A percentile compares a stretch with the other conserved stretches of the same genome.
phyloP scores from a whole-genome alignment of 208 protist species.

The Trypanosoma congolense region DNA sequence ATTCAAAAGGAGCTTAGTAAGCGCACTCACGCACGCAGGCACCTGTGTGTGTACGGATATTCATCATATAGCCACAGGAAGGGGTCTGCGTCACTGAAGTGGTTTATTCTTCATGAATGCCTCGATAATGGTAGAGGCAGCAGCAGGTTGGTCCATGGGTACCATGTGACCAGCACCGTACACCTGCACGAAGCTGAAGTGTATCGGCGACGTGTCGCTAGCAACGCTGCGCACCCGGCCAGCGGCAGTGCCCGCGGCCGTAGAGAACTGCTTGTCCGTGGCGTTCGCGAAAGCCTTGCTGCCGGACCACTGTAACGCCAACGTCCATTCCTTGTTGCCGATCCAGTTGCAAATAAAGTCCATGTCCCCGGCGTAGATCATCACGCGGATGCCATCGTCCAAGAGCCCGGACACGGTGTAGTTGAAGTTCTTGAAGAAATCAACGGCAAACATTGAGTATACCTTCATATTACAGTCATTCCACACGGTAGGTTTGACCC shows the following conservation, averaged over 20 bases:
- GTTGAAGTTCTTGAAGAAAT: slow-evolving; percentile 72
- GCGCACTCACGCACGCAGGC: too few species aligned
- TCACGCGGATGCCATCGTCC: slow-evolving; percentile 53
- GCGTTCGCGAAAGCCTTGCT: slow-evolving; percentile 50
- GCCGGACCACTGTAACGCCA: slow-evolving; percentile 65
- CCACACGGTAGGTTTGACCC: slow-evolving; percentile 45
- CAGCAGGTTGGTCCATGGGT: slow-evolving; percentile 78
- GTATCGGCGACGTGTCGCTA: slow-evolving; percentile 10
- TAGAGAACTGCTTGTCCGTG: slow-evolving; percentile 18
- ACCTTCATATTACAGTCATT: slow-evolving; percentile 54
- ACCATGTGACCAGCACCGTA: slow-evolving; percentile 87
- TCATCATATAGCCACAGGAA: too few species aligned
- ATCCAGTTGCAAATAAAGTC: slow-evolving; percentile 93
- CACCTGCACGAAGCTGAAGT: slow-evolving; percentile 75
- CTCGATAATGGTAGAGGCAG: slow-evolving; percentile 38
- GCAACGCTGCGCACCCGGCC: slow-evolving; percentile 28
- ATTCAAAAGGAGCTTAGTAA: too few species aligned
- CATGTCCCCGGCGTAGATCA: slow-evolving; percentile 88
- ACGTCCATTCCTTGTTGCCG: slow-evolving; percentile 82
- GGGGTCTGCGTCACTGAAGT: slow-evolving; percentile 6
- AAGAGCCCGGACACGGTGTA: slow-evolving; percentile 56
- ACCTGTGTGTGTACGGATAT: too few species aligned
- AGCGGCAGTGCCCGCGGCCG: slow-evolving; percentile 13
- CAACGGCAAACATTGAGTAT: slow-evolving; percentile 34
- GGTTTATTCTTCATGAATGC: slow-evolving; percentile 34